Evolutionary conservation across 768 basidiomycete species (phyloP), one percentile per base, ranked within the genome.

Genomic region (Cystofilobasidium ferigula): DNA sequence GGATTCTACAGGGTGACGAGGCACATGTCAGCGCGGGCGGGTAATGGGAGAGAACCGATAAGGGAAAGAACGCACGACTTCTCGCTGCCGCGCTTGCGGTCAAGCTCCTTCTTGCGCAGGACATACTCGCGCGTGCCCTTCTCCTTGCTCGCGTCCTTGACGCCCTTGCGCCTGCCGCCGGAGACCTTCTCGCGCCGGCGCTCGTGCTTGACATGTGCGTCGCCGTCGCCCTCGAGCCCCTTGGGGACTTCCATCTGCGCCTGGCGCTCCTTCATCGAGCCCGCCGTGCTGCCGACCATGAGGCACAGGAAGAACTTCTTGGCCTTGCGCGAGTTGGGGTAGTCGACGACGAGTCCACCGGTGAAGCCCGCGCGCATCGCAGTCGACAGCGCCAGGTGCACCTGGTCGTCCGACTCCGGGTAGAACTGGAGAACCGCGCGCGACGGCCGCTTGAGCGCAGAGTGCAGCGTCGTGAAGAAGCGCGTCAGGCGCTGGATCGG

Each of bases 291-390:
- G 35, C 94, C 95, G 4, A 95, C 89, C 75, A 89, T 89, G 63
- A 99, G 78, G 74, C 92, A 93, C 66, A 99, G 73, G 75, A 92
- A 99, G 64, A 97, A 86, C 77, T 98, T 99, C 72, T 82, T 84
- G 26, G 92, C 94, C 76, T 93, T 99, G 72, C 88, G 88, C 0
- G 90, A 93, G 77, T 97, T 95, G 0, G 94, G 93, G 70, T 91
- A 99, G 78, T 99, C 95, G 43, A 99, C 88, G 28, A 97, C 87
- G 40, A 99, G 77, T 68, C 95, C 95, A 61, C 95, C 95, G 5
- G 92, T 91, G 75, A 99, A 99, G 1, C 95, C 95, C 9, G 94
- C 91, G 71, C 85, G 86, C 73, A 91, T 90, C 3, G 95, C 95
- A 69, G 85, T 86, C 2, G 86, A 85, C 9, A 93, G 94, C 72